Evolutionary conservation across 306 rosid species (phyloP).

Genomic region (Quercus dentata): DNA sequence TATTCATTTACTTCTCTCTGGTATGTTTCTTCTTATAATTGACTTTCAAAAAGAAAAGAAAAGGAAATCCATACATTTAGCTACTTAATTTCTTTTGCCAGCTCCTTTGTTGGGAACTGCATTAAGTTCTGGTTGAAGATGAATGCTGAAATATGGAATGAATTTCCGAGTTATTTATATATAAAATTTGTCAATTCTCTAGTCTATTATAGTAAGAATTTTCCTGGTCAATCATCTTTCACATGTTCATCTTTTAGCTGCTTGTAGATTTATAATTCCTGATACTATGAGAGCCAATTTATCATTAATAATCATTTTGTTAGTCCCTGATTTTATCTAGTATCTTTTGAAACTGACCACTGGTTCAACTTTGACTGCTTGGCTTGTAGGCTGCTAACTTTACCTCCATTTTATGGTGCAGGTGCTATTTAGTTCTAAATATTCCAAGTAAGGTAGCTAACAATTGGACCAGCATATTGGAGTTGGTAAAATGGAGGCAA

Average conservation of each 20-base stretch:
- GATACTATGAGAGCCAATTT: not conserved
- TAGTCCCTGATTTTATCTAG: not conserved
- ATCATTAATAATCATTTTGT: not conserved
- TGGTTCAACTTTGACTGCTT: no score
- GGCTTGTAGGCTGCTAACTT: no score
- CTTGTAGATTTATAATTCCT: not conserved
- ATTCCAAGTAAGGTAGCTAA: not conserved
- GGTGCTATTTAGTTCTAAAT: not conserved
- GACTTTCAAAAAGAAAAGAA: not conserved
- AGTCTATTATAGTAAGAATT: not conserved
- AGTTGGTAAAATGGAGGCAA: not conserved
- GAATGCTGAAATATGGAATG: not conserved
- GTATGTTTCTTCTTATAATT: not conserved
- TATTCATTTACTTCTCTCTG: not conserved
- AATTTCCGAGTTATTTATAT: not conserved
- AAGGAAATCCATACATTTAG: not conserved
- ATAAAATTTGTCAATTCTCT: not conserved
- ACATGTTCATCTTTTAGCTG: not conserved
- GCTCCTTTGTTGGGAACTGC: not conserved
- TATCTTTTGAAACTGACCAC: no score
- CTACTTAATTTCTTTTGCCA: not conserved
- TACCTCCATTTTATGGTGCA: not conserved
- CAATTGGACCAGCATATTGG: not conserved
- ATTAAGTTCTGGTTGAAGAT: not conserved
- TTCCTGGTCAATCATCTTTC: not conserved